Base-by-base conservation (phyloP, 2,329 filamentous ascomycete genomes). In the Aureobasidium pullulans region DNA sequence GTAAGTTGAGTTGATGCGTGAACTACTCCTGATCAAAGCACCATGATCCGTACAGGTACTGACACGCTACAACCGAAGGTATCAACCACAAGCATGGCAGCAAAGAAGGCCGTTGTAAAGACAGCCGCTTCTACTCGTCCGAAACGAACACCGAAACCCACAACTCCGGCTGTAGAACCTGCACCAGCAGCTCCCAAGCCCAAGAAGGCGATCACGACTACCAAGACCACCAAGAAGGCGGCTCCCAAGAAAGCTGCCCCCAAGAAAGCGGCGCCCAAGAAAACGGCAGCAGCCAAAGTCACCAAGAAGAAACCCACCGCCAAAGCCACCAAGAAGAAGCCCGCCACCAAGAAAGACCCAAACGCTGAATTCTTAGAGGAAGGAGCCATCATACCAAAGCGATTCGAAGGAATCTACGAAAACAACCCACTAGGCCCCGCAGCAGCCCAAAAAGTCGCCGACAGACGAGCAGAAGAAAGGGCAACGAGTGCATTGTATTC, bases 251-350 rank as follows among this genome's bases (percentile, higher is more conserved):
- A 57, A 23, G 59, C 60, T 34, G 37, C 57, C 3, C 28, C 57
- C 4, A 65, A 65, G 61, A 64, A 62, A 44, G 34, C 40, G 13
- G 34, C 59, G 9, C 29, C 48, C 19, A 60, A 60, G 44, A 60
- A 62, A 54, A 8, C 61, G 19, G 37, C 60, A n/a, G 43, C 53
- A 3, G n/a, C 49, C 23, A 60, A 57, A 36, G 39, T 31, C 13
- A 52, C 34, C 16, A 48, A 37, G 10, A 57, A 57, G 54, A 32
- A 39, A 13, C n/a, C 54, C 6, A 13, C 44, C 10, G 40, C 54
- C 4, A 61, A 62, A 16, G 44, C 44, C 15, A 28, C 15, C 8
- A 62, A 61, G 40, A 31, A 53, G 13, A 54, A 34, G n/a, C 42
- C 56, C 5, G 31, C 31, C 6, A 9, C 47, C 29, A 49, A 36